phyloP scores from a whole-genome alignment of 495 filamentous ascomycete species.

The Recurvomyces mirabilis region DNA sequence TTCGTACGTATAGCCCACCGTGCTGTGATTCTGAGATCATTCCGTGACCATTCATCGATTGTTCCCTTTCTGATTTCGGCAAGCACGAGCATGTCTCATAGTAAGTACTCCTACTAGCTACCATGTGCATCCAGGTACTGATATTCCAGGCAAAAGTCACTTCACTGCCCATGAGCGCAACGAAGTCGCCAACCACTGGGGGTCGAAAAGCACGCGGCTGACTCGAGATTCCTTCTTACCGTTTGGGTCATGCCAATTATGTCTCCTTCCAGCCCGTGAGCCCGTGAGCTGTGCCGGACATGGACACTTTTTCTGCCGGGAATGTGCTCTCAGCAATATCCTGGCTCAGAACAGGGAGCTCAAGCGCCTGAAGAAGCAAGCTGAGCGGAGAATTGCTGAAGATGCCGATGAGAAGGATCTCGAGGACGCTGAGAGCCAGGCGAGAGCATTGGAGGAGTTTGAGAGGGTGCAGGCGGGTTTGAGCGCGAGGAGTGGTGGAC shows the following conservation, averaged over 20 bases:
- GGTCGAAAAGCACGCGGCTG: slow-evolving; percentile 71
- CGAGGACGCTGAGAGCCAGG: slow-evolving; percentile 44
- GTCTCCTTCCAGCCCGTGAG: slow-evolving; percentile 68
- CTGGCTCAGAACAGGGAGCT: slow-evolving; percentile 88
- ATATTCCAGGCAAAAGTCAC: slow-evolving; percentile 69
- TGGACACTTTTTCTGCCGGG: slow-evolving; percentile 92
- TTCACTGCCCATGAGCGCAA: slow-evolving; percentile 89
- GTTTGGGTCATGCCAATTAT: slow-evolving; percentile 83
- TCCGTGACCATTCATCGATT: no score
- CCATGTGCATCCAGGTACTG: no score
- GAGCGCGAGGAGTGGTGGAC: slow-evolving; percentile 38
- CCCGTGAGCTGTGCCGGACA: slow-evolving; percentile 64
- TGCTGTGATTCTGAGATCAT: no score
- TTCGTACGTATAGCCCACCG: no score
- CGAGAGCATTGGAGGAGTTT: slow-evolving; percentile 32
- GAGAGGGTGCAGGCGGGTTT: slow-evolving; percentile 52
- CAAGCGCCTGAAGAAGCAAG: slow-evolving; percentile 49
- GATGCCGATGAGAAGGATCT: slow-evolving; percentile 40
- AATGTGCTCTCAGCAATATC: slow-evolving; percentile 86
- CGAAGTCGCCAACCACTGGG: slow-evolving; percentile 69
- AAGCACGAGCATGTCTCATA: slow-evolving; percentile 21
- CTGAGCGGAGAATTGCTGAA: slow-evolving; percentile 45
- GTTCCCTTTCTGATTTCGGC: no score
- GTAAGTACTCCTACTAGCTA: no score
- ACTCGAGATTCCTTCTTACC: slow-evolving; percentile 86